Evolutionary conservation across 768 basidiomycete genomes (phyloP).

Genomic region (Tylopilus rubrobrunneus): DNA sequence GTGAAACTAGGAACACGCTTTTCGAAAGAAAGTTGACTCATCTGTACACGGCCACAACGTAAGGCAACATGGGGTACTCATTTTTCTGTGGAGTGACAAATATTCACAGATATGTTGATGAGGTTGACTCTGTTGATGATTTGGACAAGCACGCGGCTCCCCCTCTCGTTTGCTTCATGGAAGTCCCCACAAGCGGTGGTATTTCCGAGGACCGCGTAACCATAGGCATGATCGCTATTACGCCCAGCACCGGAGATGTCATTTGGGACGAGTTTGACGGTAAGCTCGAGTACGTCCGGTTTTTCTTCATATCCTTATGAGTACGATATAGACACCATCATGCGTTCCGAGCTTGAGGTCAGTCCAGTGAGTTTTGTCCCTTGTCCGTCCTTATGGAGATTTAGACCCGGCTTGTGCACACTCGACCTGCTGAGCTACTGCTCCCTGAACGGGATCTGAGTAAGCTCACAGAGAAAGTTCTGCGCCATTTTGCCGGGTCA

Average conservation of each 20-base stretch:
- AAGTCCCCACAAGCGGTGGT: slow-evolving; percentile 28
- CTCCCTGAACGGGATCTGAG: slow-evolving; percentile 59
- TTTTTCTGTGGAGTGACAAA: slow-evolving; percentile 7
- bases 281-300: slow-evolving; percentile 21
- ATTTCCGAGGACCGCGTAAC: slow-evolving; percentile 33
- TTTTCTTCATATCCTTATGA: slow-evolving; percentile 6
- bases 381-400: not conserved
- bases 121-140: slow-evolving; percentile 65
- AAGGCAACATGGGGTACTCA: slow-evolving; percentile 24
- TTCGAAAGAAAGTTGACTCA: slow-evolving; percentile 75
- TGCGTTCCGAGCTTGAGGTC: slow-evolving; percentile 90
- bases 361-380: slow-evolving; percentile 5
- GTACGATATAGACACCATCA: slow-evolving; percentile 55
- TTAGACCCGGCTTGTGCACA: slow-evolving; percentile 85
- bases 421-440: slow-evolving; percentile 78
- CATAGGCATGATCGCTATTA: slow-evolving; percentile 74
- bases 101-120: slow-evolving; percentile 71
- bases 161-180: slow-evolving; percentile 72
- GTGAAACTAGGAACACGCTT: slow-evolving; percentile 67
- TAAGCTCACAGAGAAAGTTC: slow-evolving; percentile 68
- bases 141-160: slow-evolving; percentile 54
- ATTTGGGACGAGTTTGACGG: slow-evolving; percentile 91
- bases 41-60: slow-evolving; percentile 88
- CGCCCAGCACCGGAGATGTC: slow-evolving; percentile 88
- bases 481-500: slow-evolving; percentile 68